phyloP scores from a whole-genome alignment of 371 early-diverging fungal species.

The Mortierella sp. region DNA sequence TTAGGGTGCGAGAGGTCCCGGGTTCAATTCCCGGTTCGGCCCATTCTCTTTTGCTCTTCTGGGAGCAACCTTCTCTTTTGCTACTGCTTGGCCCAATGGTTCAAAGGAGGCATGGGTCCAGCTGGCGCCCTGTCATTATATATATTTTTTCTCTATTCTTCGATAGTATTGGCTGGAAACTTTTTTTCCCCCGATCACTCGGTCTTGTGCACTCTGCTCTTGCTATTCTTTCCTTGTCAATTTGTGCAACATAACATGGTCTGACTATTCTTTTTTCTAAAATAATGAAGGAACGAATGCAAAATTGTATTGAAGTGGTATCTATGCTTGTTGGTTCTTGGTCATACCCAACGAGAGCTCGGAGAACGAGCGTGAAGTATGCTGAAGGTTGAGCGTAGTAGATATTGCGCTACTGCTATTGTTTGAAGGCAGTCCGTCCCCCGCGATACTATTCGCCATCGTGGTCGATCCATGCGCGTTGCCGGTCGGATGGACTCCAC shows the following conservation, averaged over 20 bases:
- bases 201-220: too few species aligned
- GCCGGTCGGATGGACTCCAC: background rate
- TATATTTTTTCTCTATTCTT: too few species aligned
- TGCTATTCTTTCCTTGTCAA: background rate
- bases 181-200: too few species aligned
- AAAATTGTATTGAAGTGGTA: background rate
- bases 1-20: constrained; percentile 52
- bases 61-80: background rate
- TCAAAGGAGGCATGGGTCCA: too few species aligned
- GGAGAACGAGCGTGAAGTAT: constrained; percentile 53
- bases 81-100: too few species aligned
- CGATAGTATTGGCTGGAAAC: too few species aligned
- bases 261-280: background rate
- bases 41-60: constrained; percentile 17
- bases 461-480: background rate
- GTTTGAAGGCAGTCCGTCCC: background rate
- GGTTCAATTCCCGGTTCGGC: constrained; percentile 53
- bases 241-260: background rate
- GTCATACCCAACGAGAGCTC: constrained; percentile 45
- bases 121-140: too few species aligned
- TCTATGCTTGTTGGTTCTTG: constrained; percentile 21
- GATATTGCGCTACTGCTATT: constrained; percentile 7
- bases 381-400: constrained; percentile 40
- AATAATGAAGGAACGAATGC: background rate
- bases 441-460: background rate